These are phyloP conservation scores for Ogataea allantospora DNA, from an alignment of 805 yeast species.

Conservation along the genomic window DNA sequence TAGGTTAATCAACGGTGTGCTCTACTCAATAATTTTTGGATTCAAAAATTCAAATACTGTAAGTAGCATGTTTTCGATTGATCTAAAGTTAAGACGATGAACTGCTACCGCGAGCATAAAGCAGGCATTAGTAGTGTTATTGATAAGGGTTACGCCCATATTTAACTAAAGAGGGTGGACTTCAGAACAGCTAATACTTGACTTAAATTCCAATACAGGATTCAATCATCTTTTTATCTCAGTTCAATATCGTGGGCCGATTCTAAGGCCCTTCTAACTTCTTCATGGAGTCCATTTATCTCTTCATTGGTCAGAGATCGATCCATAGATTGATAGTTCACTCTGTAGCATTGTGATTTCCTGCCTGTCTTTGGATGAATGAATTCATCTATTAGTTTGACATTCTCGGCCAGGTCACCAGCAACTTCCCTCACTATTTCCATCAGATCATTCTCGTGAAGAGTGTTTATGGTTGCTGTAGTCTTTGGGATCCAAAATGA, in stretches of 20 bases:
- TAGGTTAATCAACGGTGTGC: too few relatives aligned
- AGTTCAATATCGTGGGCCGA: conserved; percentile 56
- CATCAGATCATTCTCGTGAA: conserved; percentile 91
- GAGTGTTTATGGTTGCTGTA: conserved; percentile 19
- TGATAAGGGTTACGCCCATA: too few relatives aligned
- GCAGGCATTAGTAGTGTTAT: too few relatives aligned
- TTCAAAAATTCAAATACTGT: too few relatives aligned
- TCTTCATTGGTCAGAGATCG: conserved; percentile 84
- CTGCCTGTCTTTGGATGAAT: conserved; percentile 78
- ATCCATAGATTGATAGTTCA: conserved; percentile 95
- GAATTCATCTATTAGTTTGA: conserved; percentile 75
- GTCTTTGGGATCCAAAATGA: conserved; percentile 80
- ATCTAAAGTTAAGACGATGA: too few relatives aligned
- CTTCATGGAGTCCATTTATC: conserved; percentile 68
- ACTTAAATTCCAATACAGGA: too few relatives aligned
- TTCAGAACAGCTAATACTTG: too few relatives aligned
- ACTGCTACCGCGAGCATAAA: too few relatives aligned
- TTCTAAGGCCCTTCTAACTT: conserved; percentile 58
- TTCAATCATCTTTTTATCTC: too few relatives aligned
- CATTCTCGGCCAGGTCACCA: conserved; percentile 88
- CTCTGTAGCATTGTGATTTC: conserved; percentile 81
- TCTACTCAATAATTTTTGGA: too few relatives aligned
- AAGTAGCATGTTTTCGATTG: too few relatives aligned
- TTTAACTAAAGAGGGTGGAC: too few relatives aligned
- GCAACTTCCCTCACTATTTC: conserved; percentile 83